Evolutionary conservation across 768 basidiomycete species (phyloP).

Genomic region (Sporobolomyces pararoseus): DNA sequence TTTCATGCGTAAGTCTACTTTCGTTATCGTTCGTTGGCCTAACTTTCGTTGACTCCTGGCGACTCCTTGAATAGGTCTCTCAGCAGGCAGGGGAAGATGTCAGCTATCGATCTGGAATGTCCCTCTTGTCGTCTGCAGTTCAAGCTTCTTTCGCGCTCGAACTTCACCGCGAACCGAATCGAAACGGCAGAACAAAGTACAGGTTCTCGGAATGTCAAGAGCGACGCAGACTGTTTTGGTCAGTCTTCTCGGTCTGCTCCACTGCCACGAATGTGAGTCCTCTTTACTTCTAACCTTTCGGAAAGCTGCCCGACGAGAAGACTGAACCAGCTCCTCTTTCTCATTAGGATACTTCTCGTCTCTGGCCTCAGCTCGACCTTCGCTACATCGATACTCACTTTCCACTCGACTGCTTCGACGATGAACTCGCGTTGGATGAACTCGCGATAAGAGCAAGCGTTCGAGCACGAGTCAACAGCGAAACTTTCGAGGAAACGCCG

Average conservation of each 20-base stretch:
- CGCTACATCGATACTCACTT: slow-evolving; percentile 30
- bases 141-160: slow-evolving; percentile 23
- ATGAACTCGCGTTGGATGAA: slow-evolving; percentile 33
- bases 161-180: slow-evolving; percentile 33
- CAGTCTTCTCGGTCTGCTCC: slow-evolving; percentile 23
- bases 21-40: background rate
- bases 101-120: slow-evolving; percentile 4
- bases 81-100: too few species aligned
- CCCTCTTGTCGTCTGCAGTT: slow-evolving; percentile 27
- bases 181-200: background rate
- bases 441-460: slow-evolving; percentile 17
- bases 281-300: background rate
- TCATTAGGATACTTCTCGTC: slow-evolving; percentile 19
- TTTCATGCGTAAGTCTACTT: slow-evolving; percentile 15
- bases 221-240: slow-evolving; percentile 32
- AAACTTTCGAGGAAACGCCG: slow-evolving; percentile 24
- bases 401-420: slow-evolving; percentile 36
- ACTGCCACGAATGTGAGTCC: slow-evolving; percentile 9
- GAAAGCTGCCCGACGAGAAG: background rate
- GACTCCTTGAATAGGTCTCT: too few species aligned
- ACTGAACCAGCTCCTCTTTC: background rate
- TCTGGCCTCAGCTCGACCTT: slow-evolving; percentile 30
- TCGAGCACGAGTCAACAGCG: background rate
- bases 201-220: slow-evolving; percentile 29
- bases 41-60: background rate